phyloP scores from a whole-genome alignment of 2,329 filamentous ascomycete genomes.

The Ilyonectria sp. region DNA sequence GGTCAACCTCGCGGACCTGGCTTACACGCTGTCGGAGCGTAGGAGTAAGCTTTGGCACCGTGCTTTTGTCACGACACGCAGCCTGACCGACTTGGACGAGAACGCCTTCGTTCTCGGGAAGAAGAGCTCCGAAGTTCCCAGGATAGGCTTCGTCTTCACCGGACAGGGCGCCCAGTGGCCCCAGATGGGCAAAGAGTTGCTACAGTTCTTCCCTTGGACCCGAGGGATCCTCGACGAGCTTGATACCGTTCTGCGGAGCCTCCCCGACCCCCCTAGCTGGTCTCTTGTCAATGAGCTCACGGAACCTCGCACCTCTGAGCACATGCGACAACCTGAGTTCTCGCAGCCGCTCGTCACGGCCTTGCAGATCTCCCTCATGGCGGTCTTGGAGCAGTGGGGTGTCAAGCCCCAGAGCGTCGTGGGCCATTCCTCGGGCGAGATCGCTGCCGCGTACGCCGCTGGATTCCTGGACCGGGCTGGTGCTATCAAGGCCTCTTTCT shows the following conservation, averaged over 20 bases:
- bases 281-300: conserved; percentile 39
- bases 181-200: conserved; percentile 36
- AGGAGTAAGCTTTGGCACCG: conserved; percentile 24
- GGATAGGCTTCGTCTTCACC: conserved; percentile 44
- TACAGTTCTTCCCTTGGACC: conserved; percentile 28
- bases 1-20: conserved; percentile 42
- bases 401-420: conserved; percentile 34
- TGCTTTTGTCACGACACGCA: conserved; percentile 34
- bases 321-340: conserved; percentile 23
- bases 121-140: conserved; percentile 16
- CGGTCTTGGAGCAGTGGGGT: conserved; percentile 40
- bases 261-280: conserved; percentile 8
- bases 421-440: conserved; percentile 40
- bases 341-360: conserved; percentile 55
- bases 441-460: conserved; percentile 35
- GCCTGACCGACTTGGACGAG: conserved; percentile 1
- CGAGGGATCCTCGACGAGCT: conserved; percentile 26
- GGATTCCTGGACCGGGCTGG: conserved; percentile 27
- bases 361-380: conserved; percentile 53
- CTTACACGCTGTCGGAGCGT: conserved; percentile 48
- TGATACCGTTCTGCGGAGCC: conserved; percentile 15
- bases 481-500: conserved; percentile 50
- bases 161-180: conserved; percentile 47
- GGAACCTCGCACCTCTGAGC: conserved; percentile 10
- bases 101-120: conserved; percentile 11